Evolutionary conservation across 768 basidiomycete species (phyloP).

Genomic region (Suillus subaureus): DNA sequence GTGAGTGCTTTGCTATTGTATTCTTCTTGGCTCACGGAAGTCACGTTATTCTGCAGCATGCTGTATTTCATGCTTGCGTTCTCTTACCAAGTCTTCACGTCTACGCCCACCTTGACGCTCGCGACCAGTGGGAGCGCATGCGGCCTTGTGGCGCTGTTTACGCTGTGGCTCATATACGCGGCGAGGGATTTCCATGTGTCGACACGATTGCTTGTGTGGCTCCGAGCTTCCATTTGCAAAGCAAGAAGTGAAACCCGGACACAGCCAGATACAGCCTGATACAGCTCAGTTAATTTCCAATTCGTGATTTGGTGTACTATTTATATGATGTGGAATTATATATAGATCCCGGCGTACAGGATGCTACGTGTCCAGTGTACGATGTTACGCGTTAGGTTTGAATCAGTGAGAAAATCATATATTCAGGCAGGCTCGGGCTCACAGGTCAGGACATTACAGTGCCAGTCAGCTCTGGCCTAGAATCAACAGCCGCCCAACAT

Average conservation of each 20-base stretch:
- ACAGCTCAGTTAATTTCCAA: conserved; percentile 1
- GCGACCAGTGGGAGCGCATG: conserved; percentile 20
- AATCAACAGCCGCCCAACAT: neutral
- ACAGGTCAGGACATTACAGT: neutral
- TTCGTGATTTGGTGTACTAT: neutral
- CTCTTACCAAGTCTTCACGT: conserved; percentile 25
- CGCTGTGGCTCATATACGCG: conserved; percentile 19
- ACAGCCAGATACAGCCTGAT: neutral
- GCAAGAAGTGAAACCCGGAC: neutral
- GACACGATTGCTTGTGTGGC: neutral
- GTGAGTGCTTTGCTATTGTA: conserved; percentile 33
- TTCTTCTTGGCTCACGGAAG: neutral
- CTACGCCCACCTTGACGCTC: conserved; percentile 16
- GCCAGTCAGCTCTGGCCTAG: neutral
- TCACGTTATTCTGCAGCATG: conserved; percentile 19
- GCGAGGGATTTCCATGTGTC: conserved; percentile 4
- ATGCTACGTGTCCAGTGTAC: neutral
- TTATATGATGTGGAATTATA: neutral
- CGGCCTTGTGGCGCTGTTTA: conserved; percentile 19
- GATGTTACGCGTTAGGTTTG: neutral
- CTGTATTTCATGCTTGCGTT: conserved; percentile 29
- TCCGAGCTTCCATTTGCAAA: neutral
- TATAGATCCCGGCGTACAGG: neutral
- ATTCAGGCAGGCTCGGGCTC: neutral
- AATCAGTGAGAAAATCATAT: neutral